A percentile compares a stretch with the other conserved stretches of the same genome.
Evolutionary conservation across 805 yeast genomes (phyloP).

Genomic region (Yarrowia phangngaensis): DNA sequence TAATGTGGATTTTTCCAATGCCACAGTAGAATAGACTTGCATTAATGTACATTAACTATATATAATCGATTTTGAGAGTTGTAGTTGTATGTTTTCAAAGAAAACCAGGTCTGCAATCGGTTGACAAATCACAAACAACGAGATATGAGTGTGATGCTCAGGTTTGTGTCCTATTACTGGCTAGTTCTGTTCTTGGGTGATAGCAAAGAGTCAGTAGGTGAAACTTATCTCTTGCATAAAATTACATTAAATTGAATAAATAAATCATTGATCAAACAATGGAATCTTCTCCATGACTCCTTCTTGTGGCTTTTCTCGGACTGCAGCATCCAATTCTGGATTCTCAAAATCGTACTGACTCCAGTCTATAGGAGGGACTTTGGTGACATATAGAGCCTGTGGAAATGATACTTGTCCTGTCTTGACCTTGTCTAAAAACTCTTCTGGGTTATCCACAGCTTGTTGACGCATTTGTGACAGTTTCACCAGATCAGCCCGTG

Average conservation of each 20-base stretch:
- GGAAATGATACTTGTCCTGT: slow-evolving; percentile 31
- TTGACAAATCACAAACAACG: no score
- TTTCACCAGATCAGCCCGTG: slow-evolving; percentile 33
- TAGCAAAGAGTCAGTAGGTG: no score
- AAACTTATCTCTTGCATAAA: no score
- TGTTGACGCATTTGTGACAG: slow-evolving; percentile 32
- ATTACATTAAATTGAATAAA: not conserved
- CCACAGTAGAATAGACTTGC: slow-evolving; percentile 1
- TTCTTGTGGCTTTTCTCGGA: slow-evolving; percentile 1
- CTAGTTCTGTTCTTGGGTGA: no score
- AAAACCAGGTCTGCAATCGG: no score
- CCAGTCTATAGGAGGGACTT: slow-evolving; percentile 39
- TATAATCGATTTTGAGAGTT: no score
- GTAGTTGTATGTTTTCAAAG: no score
- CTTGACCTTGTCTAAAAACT: slow-evolving; percentile 31
- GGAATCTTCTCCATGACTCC: slow-evolving; percentile 34
- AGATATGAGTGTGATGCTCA: no score
- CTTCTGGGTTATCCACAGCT: slow-evolving; percentile 35
- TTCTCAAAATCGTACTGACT: slow-evolving; percentile 37
- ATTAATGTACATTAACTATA: not conserved
- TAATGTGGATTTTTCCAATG: slow-evolving; percentile 20
- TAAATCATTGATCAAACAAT: slow-evolving; percentile 31
- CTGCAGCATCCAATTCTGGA: slow-evolving; percentile 33
- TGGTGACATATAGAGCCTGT: slow-evolving; percentile 33
- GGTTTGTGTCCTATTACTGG: no score